A percentile compares a stretch with the other conserved stretches of the same genome.
phyloP scores from a whole-genome alignment of 441 rosid species.

The Brassica hybrid region DNA sequence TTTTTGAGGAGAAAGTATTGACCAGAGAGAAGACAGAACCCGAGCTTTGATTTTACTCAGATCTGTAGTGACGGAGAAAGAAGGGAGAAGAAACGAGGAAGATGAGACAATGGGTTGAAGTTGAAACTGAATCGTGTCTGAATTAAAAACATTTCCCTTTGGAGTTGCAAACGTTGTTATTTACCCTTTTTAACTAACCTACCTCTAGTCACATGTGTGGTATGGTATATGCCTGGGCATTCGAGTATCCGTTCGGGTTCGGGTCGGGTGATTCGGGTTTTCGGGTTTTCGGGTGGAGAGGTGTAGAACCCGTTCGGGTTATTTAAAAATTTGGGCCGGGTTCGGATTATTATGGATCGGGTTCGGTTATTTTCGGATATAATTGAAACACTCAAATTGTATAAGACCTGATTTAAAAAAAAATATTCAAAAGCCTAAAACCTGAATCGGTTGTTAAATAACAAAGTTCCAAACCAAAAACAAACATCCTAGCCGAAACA shows the following conservation, averaged over 20 bases:
- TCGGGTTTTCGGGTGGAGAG: no score
- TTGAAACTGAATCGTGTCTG: neutral
- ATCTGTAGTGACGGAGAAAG: slow-evolving; percentile 13
- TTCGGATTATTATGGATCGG: no score
- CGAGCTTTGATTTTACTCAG: slow-evolving; percentile 23
- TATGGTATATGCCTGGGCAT: no score
- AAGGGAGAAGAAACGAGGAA: slow-evolving; percentile 10
- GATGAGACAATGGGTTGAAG: neutral
- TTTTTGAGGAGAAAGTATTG: slow-evolving; percentile 4
- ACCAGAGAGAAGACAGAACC: neutral
- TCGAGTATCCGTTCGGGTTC: no score
- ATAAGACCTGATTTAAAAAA: no score
- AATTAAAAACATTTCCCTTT: neutral
- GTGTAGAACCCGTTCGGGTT: no score
- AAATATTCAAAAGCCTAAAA: no score
- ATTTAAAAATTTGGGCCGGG: no score
- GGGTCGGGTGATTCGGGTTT: no score
- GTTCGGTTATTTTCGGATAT: no score
- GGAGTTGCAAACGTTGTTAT: neutral
- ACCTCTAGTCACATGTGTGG: neutral
- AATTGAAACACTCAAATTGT: no score
- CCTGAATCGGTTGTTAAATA: neutral
- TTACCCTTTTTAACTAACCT: neutral
- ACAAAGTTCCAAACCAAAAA: neutral
- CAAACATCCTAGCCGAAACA: no score